Evolutionary conservation across 441 rosid species (phyloP).

Genomic region (Codiaeum variegatum): DNA sequence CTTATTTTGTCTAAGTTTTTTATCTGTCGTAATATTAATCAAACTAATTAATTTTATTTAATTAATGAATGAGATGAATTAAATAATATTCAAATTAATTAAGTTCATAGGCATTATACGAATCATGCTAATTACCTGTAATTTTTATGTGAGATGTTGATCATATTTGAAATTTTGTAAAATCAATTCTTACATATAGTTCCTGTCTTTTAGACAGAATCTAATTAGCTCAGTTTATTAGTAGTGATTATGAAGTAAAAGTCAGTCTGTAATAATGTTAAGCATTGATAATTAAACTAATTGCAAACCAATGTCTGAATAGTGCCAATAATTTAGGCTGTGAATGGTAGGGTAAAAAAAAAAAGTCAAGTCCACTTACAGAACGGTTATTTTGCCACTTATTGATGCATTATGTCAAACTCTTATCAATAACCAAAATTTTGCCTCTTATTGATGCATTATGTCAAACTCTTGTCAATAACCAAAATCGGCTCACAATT

Average conservation of each 20-base stretch:
- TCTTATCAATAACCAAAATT: background rate
- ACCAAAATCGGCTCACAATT: background rate
- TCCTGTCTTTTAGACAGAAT: no score
- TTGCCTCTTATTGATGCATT: constrained; percentile 25
- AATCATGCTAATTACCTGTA: no score
- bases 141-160: no score
- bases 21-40: no score
- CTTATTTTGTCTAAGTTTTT: no score
- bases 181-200: no score
- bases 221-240: no score
- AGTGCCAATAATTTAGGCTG: constrained; percentile 5
- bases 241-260: background rate
- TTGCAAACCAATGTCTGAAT: background rate
- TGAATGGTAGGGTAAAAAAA: background rate
- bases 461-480: constrained; percentile 6
- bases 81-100: no score
- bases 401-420: constrained; percentile 14
- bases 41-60: no score
- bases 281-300: background rate
- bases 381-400: constrained; percentile 28
- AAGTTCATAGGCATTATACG: no score
- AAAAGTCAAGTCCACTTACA: constrained; percentile 14
- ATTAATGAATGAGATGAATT: no score
- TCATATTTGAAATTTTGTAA: no score
- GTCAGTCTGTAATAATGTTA: background rate